These are phyloP conservation scores for Quercus agrifolia DNA, from an alignment of 306 rosid species.

Conservation along the genomic window DNA sequence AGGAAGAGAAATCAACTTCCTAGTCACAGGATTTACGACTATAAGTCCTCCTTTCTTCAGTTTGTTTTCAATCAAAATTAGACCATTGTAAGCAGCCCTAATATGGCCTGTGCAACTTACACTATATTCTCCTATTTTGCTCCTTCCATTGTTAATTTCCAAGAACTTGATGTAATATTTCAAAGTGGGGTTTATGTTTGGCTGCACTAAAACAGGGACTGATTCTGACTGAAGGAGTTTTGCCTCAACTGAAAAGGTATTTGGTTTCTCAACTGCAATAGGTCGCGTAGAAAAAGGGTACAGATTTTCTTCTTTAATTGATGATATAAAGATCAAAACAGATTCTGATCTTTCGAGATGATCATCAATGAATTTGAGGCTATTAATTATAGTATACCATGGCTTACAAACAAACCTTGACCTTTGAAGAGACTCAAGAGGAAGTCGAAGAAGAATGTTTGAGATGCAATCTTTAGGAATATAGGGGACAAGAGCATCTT, in stretches of 20 bases:
- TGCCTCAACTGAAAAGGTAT: slow-evolving; percentile 35
- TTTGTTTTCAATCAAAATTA: slow-evolving; percentile 42
- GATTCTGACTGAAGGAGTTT: slow-evolving; percentile 20
- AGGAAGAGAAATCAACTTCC: slow-evolving; percentile 40
- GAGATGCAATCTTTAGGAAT: slow-evolving; percentile 41
- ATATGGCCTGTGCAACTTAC: slow-evolving; percentile 33
- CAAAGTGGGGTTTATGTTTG: not conserved
- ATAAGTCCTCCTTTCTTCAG: slow-evolving; percentile 40
- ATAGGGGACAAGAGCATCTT: slow-evolving; percentile 29
- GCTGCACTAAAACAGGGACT: slow-evolving; percentile 19
- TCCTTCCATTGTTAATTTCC: slow-evolving; percentile 25
- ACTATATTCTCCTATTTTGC: slow-evolving; percentile 30
- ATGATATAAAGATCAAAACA: slow-evolving; percentile 39
- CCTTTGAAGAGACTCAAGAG: slow-evolving; percentile 39
- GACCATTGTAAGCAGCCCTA: slow-evolving; percentile 47
- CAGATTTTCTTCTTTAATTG: not conserved
- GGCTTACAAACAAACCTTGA: slow-evolving; percentile 48
- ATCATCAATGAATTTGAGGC: slow-evolving; percentile 28
- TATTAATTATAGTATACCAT: slow-evolving; percentile 36
- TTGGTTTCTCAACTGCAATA: slow-evolving; percentile 6
- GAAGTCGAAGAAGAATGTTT: slow-evolving; percentile 46
- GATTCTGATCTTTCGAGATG: slow-evolving; percentile 38
- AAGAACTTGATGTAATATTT: slow-evolving; percentile 26
- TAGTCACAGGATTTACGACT: slow-evolving; percentile 51
- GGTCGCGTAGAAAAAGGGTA: slow-evolving; percentile 1